A percentile compares a stretch with the other conserved stretches of the same genome.
Evolutionary conservation across 2,329 filamentous ascomycete genomes (phyloP).

Genomic region (Fusarium denticulatum): DNA sequence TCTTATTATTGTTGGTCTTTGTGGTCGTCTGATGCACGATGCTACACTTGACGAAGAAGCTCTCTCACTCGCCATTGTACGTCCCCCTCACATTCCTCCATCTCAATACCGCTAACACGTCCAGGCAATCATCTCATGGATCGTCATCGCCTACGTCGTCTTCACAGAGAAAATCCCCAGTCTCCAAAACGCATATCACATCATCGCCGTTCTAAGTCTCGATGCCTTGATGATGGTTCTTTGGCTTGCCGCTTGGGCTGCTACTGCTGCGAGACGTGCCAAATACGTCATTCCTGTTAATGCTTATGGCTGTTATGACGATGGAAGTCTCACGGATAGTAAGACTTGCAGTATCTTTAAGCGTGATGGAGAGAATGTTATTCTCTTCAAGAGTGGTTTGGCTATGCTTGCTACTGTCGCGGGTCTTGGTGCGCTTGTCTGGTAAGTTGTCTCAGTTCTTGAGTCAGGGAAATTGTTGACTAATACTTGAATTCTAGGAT

Average conservation of each 20-base stretch:
- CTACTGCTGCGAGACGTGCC: constrained; percentile 53
- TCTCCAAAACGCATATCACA: constrained; percentile 53
- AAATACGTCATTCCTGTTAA: constrained; percentile 47
- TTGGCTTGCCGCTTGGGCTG: constrained; percentile 58
- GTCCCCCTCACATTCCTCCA: neutral
- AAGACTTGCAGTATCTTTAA: constrained; percentile 48
- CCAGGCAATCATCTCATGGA: constrained; percentile 58
- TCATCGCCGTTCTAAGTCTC: constrained; percentile 56
- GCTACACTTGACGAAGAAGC: constrained; percentile 34
- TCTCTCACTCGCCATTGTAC: constrained; percentile 35
- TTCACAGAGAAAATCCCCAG: constrained; percentile 52
- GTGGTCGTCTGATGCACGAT: constrained; percentile 52
- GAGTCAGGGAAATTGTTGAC: neutral
- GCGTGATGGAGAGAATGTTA: constrained; percentile 37
- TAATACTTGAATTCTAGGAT: constrained; percentile 42
- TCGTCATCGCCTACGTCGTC: constrained; percentile 54
- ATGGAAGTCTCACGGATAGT: constrained; percentile 54
- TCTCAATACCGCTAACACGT: constrained; percentile 4
- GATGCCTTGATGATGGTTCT: constrained; percentile 57
- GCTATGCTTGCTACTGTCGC: constrained; percentile 53
- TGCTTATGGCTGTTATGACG: constrained; percentile 47
- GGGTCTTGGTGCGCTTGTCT: constrained; percentile 56
- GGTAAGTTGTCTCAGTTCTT: constrained; percentile 44
- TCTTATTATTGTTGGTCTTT: constrained; percentile 55
- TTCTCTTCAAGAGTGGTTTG: constrained; percentile 50